Evolutionary conservation across 805 yeast species (phyloP), one percentile per base, ranked within the genome.

Genomic region (Cyberlindnera mycetangii): DNA sequence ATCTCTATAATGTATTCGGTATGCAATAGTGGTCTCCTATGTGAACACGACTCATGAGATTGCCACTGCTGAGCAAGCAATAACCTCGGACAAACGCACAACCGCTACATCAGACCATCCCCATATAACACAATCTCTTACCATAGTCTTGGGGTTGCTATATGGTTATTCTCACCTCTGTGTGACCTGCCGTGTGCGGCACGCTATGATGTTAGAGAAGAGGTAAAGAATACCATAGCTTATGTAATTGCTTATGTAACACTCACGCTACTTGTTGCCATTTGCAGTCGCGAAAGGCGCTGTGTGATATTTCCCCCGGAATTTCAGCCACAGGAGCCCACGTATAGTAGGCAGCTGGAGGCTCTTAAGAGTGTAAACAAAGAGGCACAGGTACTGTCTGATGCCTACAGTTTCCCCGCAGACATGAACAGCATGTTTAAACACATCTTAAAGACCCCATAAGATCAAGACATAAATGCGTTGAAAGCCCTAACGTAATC

Each of bases 261-360:
- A 7, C 21, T 14, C 35, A 22, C 35, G 35, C 20, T 17, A 11
- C n/a, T 5, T 19, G 14, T n/a, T 33, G 17, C 37, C 25, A 3
- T 8, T 14, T 18, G 7, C 17, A n/a, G 25, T n/a, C 37, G 16
- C 25, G 5, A 7, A 20, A 14, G n/a, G 37, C 31, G 31, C 15
- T 21, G 21, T 15, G 7, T 15, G 12, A 10, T 27, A 39, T 32
- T 39, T 25, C 42, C 42, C 10, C 42, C 42, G 42, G 42, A 25
- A 39, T 39, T 39, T 32, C 37, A 27, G 22, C 17, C 19, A 39
- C 37, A 22, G 16, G 7, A 8, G 19, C 11, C 17, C 18, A n/a
- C 28, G 6, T 21, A 5, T 5, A 15, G n/a, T 21, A 19, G 17
- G 27, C 4, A 15, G 20, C 15, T 8, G 8, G 15, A 14, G 5